Evolutionary conservation across 1,284 basidiomycete species (phyloP).

Genomic region (Microbotryomycetes sp.): DNA sequence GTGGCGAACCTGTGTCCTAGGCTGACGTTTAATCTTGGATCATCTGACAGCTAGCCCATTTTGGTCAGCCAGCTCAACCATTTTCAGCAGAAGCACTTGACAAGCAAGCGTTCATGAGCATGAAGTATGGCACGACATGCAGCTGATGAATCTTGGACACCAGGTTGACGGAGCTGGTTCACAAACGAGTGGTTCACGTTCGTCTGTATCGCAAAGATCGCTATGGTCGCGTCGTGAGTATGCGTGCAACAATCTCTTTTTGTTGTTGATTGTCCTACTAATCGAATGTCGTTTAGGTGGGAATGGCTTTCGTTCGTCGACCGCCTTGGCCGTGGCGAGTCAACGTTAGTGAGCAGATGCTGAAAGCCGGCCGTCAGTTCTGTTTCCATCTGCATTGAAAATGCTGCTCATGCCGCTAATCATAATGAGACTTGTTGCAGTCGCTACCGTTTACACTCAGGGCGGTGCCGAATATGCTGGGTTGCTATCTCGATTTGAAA

Average conservation of each 20-base stretch:
- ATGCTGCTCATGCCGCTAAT: neutral
- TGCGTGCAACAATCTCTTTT: no score
- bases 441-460: slow-evolving; percentile 65
- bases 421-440: neutral
- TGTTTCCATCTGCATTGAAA: neutral
- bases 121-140: neutral
- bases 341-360: slow-evolving; percentile 65
- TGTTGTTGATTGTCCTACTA: no score
- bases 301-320: slow-evolving; percentile 16
- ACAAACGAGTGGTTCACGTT: slow-evolving; percentile 56
- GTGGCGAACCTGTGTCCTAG: neutral
- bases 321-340: slow-evolving; percentile 32
- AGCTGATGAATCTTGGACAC: neutral
- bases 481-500: neutral
- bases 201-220: slow-evolving; percentile 69
- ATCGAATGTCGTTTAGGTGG: neutral
- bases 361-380: slow-evolving; percentile 41
- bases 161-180: slow-evolving; percentile 52
- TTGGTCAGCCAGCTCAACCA: slow-evolving; percentile 67
- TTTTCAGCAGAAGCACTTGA: slow-evolving; percentile 60
- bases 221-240: slow-evolving; percentile 64
- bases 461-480: slow-evolving; percentile 67
- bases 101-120: slow-evolving; percentile 44
- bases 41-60: slow-evolving; percentile 50
- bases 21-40: neutral